Percentiles rank a stretch among this genome's conserved stretches.
Evolutionary conservation across 2,329 filamentous ascomycete genomes (phyloP).

Genomic region (Talaromyces pinophilus): DNA sequence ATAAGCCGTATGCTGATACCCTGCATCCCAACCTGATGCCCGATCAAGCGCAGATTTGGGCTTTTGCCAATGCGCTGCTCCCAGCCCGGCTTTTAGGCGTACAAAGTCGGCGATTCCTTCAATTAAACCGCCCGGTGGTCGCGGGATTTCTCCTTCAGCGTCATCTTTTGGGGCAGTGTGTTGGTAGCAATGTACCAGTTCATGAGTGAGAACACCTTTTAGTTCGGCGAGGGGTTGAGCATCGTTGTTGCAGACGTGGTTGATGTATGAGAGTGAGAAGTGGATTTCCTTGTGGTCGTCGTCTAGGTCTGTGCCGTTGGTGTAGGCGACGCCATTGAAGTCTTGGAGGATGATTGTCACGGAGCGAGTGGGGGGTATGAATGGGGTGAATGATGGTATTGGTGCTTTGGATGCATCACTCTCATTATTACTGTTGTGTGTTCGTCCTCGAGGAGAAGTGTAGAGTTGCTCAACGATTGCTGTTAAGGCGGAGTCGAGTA

Average conservation of each 20-base stretch:
- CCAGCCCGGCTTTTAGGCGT: conserved; percentile 69
- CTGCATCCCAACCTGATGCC: conserved; percentile 74
- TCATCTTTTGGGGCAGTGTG: conserved; percentile 60
- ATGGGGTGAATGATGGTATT: conserved; percentile 32
- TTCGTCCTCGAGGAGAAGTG: conserved; percentile 32
- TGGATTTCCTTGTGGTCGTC: conserved; percentile 91
- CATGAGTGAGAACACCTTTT: conserved; percentile 80
- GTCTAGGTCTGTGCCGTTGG: conserved; percentile 76
- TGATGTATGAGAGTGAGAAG: conserved; percentile 75
- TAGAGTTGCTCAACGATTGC: conserved; percentile 76
- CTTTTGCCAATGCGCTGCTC: conserved; percentile 79
- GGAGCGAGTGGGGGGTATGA: conserved; percentile 68
- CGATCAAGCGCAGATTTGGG: conserved; percentile 48
- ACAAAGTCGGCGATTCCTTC: conserved; percentile 96
- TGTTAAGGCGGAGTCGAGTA: conserved; percentile 64
- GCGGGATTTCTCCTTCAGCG: conserved; percentile 24
- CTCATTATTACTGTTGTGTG: not conserved
- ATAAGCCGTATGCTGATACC: conserved; percentile 88
- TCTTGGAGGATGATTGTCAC: conserved; percentile 78
- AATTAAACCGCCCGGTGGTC: conserved; percentile 70
- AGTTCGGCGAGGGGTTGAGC: conserved; percentile 60
- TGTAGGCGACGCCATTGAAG: conserved; percentile 87
- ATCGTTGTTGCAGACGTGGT: conserved; percentile 30
- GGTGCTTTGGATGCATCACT: not conserved
- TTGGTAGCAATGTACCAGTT: conserved; percentile 94